Evolutionary conservation across 2,329 filamentous ascomycete genomes (phyloP), one percentile per base, ranked within the genome.

Genomic region (Colletotrichum karsti): DNA sequence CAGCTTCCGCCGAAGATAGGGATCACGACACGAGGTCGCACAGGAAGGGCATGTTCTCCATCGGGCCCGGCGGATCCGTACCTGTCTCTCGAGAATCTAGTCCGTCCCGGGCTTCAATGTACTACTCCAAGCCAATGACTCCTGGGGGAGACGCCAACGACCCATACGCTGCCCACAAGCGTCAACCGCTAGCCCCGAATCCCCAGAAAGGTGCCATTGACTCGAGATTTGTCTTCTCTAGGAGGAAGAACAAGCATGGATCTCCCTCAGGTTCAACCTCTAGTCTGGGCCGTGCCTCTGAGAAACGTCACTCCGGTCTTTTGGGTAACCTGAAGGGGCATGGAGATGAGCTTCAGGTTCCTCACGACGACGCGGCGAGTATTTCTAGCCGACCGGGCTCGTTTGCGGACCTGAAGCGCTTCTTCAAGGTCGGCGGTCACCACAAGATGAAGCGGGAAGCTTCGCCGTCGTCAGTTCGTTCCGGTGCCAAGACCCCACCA

Each of bases 321-420:
- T 80, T 86, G 61, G 74, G 80, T 53, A 72, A 76, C 59, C 72
- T 73, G 63, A 79, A 78, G 57, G 80, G 79, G 68, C 76, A 79
- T 33, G 74, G 75, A 9, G 86, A 90, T 30, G 79, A 83, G 24
- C 78, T 83, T 57, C 73, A 79, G 46, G 77, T 85, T 63, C 65
- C 65, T n/a, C 82, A 87, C 50, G 79, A 83, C 61, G 82, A 88
- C 70, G 76, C 76, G 72, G 76, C 82, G 39, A 81, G 82, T 61
- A 81, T 81, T 3, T 85, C 86, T 69, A 85, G 81, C 70, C 84
- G 87, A 56, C 89, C 93, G 67, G 90, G 92, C 22, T 98, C 96
- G 5, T 98, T 98, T 92, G 91, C 93, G 4, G 95, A 98, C 74
- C 81, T 99, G 69, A 98, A 97, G 82, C 89, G 96, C n/a, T 99